These are phyloP conservation scores for Aplosporella prunicola DNA, from an alignment of 2,329 filamentous ascomycete genomes.

Conservation along the genomic window DNA sequence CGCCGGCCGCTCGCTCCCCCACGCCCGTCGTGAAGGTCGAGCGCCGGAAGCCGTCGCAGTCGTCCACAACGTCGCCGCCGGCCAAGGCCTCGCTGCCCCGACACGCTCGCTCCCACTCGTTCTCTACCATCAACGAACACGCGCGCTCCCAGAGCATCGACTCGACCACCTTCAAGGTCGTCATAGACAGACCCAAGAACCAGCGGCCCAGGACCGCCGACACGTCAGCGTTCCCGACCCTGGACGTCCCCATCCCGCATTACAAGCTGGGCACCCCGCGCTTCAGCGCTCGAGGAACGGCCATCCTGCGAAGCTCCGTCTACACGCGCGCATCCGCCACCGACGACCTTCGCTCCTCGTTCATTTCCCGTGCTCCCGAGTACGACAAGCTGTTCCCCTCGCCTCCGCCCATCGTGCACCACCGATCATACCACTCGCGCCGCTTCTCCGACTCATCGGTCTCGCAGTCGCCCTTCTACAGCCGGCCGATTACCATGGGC, in stretches of 20 bases:
- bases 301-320: constrained; percentile 70
- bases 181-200: constrained; percentile 63
- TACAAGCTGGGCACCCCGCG: constrained; percentile 75
- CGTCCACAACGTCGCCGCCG: no score
- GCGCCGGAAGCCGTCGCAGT: constrained; percentile 12
- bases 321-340: constrained; percentile 57
- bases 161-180: constrained; percentile 63
- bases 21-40: constrained; percentile 5
- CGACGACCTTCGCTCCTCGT: constrained; percentile 60
- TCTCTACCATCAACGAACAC: constrained; percentile 65
- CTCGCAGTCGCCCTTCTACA: constrained; percentile 1
- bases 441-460: constrained; percentile 26
- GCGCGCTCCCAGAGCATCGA: constrained; percentile 44
- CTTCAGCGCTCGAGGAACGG: constrained; percentile 68
- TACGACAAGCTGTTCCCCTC: constrained; percentile 35
- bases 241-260: constrained; percentile 71
- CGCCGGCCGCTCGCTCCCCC: constrained; percentile 15
- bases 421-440: constrained; percentile 17
- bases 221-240: constrained; percentile 43
- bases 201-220: constrained; percentile 54
- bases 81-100: constrained; percentile 12
- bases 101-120: constrained; percentile 56
- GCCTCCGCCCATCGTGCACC: constrained; percentile 25
- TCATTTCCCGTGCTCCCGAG: constrained; percentile 36
- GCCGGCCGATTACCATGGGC: constrained; percentile 25